phyloP scores from a whole-genome alignment of 169 alveolate species.

The Eimeria zaria region DNA sequence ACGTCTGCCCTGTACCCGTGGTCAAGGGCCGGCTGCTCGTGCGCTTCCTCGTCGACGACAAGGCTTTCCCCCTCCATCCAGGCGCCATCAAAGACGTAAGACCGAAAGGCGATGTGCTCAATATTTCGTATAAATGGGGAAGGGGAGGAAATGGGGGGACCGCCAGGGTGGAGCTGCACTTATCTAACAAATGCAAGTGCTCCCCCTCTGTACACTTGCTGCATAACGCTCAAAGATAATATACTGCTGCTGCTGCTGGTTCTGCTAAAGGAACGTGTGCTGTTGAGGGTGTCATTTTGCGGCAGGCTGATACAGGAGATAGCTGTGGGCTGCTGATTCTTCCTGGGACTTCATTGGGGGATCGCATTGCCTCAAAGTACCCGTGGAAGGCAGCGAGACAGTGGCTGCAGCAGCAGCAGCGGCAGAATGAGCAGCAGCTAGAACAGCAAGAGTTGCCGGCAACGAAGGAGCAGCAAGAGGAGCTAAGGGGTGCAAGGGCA shows the following conservation, averaged over 20 bases:
- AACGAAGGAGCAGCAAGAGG: background rate
- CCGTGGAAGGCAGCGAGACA: slow-evolving; percentile 25
- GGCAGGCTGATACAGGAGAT: background rate
- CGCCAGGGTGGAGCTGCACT: too few species aligned
- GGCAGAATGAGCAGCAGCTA: slow-evolving; percentile 1
- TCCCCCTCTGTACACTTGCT: background rate
- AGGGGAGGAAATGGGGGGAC: background rate
- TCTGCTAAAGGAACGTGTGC: background rate
- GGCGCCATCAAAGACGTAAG: background rate
- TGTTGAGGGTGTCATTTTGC: background rate
- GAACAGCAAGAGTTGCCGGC: background rate
- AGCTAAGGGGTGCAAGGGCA: background rate
- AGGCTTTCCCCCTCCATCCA: slow-evolving; percentile 26
- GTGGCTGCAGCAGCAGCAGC: slow-evolving; percentile 38
- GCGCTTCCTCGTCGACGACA: slow-evolving; percentile 14
- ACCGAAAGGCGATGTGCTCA: background rate
- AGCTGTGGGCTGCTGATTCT: slow-evolving; percentile 36
- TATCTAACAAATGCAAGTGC: too few species aligned
- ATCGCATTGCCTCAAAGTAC: slow-evolving; percentile 26
- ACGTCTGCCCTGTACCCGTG: slow-evolving; percentile 26
- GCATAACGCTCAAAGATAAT: background rate
- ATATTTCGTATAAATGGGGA: background rate
- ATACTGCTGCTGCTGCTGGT: background rate
- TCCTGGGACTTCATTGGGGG: slow-evolving; percentile 45
- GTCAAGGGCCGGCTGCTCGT: slow-evolving; percentile 69